These are phyloP conservation scores for Blastobotrys elegans DNA, from an alignment of 1,139 yeast genomes.

Conservation along the genomic window DNA sequence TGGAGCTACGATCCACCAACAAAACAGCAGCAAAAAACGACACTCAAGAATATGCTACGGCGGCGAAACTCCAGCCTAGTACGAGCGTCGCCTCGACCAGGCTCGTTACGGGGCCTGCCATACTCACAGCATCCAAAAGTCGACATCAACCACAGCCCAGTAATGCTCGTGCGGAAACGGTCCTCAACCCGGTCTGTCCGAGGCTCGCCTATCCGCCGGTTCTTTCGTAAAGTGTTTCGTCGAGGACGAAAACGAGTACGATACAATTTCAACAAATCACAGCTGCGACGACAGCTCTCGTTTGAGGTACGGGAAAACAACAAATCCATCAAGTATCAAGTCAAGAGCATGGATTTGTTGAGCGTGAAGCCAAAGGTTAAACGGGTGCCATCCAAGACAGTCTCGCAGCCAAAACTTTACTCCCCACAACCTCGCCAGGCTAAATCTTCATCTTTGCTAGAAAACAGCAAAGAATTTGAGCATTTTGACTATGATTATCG, in stretches of 20 bases:
- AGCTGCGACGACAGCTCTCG: conserved; percentile 21
- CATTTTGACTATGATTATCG: conserved; percentile 21
- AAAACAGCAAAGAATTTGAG: conserved; percentile 13
- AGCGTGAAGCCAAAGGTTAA: conserved; percentile 16
- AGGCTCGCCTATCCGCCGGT: conserved; percentile 21
- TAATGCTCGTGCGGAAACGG: conserved; percentile 24
- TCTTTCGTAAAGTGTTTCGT: conserved; percentile 23
- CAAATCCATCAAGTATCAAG: conserved; percentile 15
- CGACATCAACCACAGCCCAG: conserved; percentile 14
- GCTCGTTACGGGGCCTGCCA: conserved; percentile 9
- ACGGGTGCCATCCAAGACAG: conserved; percentile 1
- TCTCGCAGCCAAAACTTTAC: not conserved
- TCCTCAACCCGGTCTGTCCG: conserved; percentile 20
- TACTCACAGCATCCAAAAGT: not conserved
- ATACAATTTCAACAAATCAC: conserved; percentile 21
- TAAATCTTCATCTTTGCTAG: conserved; percentile 1
- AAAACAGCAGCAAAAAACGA: not conserved
- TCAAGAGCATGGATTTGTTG: conserved; percentile 17
- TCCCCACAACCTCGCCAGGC: conserved; percentile 3
- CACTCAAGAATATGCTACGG: conserved; percentile 6
- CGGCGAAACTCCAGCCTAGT: conserved; percentile 8
- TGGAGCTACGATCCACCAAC: conserved; percentile 2
- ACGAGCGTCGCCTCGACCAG: conserved; percentile 10
- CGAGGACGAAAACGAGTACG: conserved; percentile 15
- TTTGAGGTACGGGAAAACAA: conserved; percentile 23